Evolutionary conservation across 495 filamentous ascomycete genomes (phyloP).

Genomic region (Aspergillus homomorphus): DNA sequence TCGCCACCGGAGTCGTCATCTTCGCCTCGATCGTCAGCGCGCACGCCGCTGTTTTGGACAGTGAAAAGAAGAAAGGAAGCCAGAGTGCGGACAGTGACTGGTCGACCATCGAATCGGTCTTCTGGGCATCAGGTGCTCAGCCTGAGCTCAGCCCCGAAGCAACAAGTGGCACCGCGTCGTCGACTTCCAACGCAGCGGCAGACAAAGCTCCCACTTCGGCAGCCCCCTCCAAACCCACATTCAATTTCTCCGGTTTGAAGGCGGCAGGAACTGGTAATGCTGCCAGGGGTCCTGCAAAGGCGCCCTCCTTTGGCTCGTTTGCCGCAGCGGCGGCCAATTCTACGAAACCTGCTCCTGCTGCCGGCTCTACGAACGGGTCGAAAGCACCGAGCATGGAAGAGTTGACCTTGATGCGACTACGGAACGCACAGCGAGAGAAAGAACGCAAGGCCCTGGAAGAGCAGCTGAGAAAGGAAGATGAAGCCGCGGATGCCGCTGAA

Average conservation of each 20-base stretch:
- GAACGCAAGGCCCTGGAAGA: constrained; percentile 53
- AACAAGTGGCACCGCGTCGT: constrained; percentile 1
- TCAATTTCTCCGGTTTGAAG: constrained; percentile 39
- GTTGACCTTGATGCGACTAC: constrained; percentile 57
- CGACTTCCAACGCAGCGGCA: constrained; percentile 22
- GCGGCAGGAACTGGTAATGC: constrained; percentile 17
- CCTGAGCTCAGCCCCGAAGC: constrained; percentile 37
- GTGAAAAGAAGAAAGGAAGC: constrained; percentile 37
- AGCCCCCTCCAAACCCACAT: constrained; percentile 27
- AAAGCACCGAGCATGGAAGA: constrained; percentile 55
- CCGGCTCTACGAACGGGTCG: constrained; percentile 25
- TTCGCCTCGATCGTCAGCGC: constrained; percentile 59
- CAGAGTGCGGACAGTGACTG: constrained; percentile 35
- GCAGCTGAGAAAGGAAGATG: constrained; percentile 51
- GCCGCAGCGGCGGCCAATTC: constrained; percentile 29
- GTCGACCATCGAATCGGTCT: constrained; percentile 50
- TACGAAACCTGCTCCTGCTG: constrained; percentile 30
- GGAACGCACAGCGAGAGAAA: constrained; percentile 57
- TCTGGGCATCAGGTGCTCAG: constrained; percentile 53
- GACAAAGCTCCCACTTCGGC: constrained; percentile 6
- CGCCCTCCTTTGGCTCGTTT: constrained; percentile 52
- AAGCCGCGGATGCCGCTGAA: constrained; percentile 46
- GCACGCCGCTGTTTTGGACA: constrained; percentile 57
- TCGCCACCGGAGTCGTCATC: constrained; percentile 54
- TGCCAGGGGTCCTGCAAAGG: constrained; percentile 35